Evolutionary conservation across 768 basidiomycete genomes (phyloP), one percentile per base, ranked within the genome.

Genomic region (Xanthoconium purpureum): DNA sequence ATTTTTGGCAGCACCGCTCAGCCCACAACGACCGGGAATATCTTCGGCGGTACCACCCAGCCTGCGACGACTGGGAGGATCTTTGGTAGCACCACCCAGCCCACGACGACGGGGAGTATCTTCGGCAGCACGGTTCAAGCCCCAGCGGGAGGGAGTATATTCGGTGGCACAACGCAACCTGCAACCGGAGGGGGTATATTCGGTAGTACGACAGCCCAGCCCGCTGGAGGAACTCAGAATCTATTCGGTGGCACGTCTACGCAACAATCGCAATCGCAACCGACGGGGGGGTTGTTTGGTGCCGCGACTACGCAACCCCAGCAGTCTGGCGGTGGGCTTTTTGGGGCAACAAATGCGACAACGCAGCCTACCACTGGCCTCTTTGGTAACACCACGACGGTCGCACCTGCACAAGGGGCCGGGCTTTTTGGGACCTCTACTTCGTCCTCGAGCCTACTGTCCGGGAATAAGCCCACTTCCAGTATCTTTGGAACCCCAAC

Each of bases 381-480:
- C 47, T 75, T 75, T 59, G 67, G 73, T 14, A 55, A 40, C 46
- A 62, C 63, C 6, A 42, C 55, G 15, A 63, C 65, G n/a, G 54
- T 53, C 28, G 24, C 59, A 35, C 68, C 63, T 29, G 55, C 52
- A 9, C 59, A 62, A 46, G 58, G 51, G n/a, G 58, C 59, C 1
- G 65, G 71, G 33, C 44, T 63, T 5, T 74, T 72, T 56, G 73
- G 73, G 15, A 49, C n/a, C 40, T 54, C 68, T 3, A 58, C 56
- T 36, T 45, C 69, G 39, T 62, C 64, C 33, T 62, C 65, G 39
- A 67, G 73, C 48, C 65, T 72, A 38, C 55, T 75, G 30, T 78
- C 79, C 45, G 76, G 74, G 14, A 71, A 69, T 50, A 70, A 67
- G 51, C 63, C 63, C 17, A 67, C 72, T 8, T 60, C 66, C n/a